Evolutionary conservation across 2,329 filamentous ascomycete genomes (phyloP), one percentile per base, ranked within the genome.

Genomic region (Colletotrichum chlorophyti): DNA sequence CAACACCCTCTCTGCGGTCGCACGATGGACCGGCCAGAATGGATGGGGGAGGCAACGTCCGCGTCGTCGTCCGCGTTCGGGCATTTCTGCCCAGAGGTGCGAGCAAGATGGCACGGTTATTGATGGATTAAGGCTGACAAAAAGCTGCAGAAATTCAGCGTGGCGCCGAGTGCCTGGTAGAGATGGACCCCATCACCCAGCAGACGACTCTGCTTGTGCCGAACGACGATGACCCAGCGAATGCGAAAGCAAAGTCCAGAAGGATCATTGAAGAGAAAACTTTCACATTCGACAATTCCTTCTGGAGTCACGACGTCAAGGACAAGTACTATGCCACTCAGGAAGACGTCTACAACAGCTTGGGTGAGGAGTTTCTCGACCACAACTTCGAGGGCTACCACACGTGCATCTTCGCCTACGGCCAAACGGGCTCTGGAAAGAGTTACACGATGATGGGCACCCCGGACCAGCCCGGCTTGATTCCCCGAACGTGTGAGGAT

Each of bases 381-480:
- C 95, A 99, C 82, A 99, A 99, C 77, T 99, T 99, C 68, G 93
- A 97, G 71, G 95, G 95, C 63, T 99, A 99, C 78, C 94, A 99
- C 76, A 99, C 95, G 0, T 99, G 95, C 74, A 99, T 99, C 66
- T 98, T 99, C 71, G 95, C 95, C 60, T 98, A 99, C 69, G 95
- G 95, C 10, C 95, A 99, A 79, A 99, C 95, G 0, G 95, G 95
- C 21, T 96, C 93, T 1, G 95, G 95, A 48, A 99, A 99, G 79
- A 96, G 91, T 72, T 99, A 98, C 76, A 97, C 95, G 37, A 99
- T 90, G 87, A 99, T 99, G 95, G 95, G 95, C 38, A 88, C 83
- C 2, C 82, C 88, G 6, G 90, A 95, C 26, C 86, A 96, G 65
- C 92, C 93, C 0, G 95, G 95, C 5, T 81, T 99, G 53, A 99